These are phyloP conservation scores for Epichloe typhina DNA, from an alignment of 2,329 filamentous ascomycete species.

Conservation along the genomic window DNA sequence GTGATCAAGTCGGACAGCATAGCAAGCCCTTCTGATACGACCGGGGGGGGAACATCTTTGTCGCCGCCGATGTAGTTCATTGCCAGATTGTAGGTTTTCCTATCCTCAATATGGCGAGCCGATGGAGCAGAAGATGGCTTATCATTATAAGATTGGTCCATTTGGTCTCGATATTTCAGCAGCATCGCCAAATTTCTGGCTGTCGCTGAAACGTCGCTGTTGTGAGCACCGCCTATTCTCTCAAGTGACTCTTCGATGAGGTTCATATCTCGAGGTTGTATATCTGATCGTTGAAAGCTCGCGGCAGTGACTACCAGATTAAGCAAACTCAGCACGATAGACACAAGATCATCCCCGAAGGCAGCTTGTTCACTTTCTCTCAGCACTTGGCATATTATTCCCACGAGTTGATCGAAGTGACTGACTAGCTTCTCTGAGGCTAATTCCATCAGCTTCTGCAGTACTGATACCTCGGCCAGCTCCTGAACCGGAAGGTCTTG, in stretches of 20 bases:
- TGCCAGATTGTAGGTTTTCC: slow-evolving; percentile 47
- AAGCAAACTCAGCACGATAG: slow-evolving; percentile 45
- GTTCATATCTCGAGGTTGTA: slow-evolving; percentile 27
- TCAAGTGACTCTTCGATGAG: slow-evolving; percentile 37
- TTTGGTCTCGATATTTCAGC: slow-evolving; percentile 40
- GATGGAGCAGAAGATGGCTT: slow-evolving; percentile 25
- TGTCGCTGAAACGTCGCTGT: slow-evolving; percentile 34
- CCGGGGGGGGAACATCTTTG: slow-evolving; percentile 51
- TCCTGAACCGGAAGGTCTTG: slow-evolving; percentile 30
- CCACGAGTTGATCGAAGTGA: slow-evolving; percentile 50
- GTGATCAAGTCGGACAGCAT: slow-evolving; percentile 45
- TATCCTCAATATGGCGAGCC: slow-evolving; percentile 42
- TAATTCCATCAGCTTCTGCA: slow-evolving; percentile 51
- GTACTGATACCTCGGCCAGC: slow-evolving; percentile 45
- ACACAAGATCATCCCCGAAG: slow-evolving; percentile 33
- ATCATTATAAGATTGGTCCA: slow-evolving; percentile 29
- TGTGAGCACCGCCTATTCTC: slow-evolving; percentile 24
- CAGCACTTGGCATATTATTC: slow-evolving; percentile 49
- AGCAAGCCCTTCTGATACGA: slow-evolving; percentile 52
- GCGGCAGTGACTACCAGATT: slow-evolving; percentile 47
- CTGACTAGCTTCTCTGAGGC: slow-evolving; percentile 50
- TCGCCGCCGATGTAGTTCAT: slow-evolving; percentile 48
- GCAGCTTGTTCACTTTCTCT: slow-evolving; percentile 27
- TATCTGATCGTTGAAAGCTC: slow-evolving; percentile 36
- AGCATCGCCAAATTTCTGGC: slow-evolving; percentile 43